Base-by-base conservation (phyloP, 208 protist species). In the Strigomonas galati region DNA sequence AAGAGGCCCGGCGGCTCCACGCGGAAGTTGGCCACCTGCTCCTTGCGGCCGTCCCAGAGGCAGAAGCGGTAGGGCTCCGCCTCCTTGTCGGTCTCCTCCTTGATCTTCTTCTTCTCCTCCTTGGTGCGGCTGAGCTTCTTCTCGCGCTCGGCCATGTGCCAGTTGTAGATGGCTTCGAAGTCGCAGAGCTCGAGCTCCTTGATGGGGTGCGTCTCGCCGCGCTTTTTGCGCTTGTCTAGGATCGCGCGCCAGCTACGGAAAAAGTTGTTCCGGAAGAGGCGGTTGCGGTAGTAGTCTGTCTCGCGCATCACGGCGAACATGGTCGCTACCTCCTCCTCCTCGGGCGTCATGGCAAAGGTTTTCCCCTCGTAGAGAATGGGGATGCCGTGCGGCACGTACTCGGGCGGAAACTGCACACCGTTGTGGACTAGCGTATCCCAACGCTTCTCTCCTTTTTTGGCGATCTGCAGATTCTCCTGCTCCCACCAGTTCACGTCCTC, bases 1-100 rank as follows among this genome's bases (percentile, higher is more conserved):
- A 99, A 99, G 0, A 99, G 82, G 9, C 97, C 98, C 15, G 98
- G 99, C 35, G 98, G 97, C 80, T 99, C 99, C 15, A 99, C 92
- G 32, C 86, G 82, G 70, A 97, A 99, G 76, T 99, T 99, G 57
- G 93, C 98, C 67, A 99, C 90, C 78, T 96, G 91, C 75, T 98
- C 82, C 68, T 96, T 84, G 19, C 82, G 76, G 9, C 97, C 98
- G 74, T 99, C 94, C 72, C 98, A 91, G 0, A 98, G 44, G 63
- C 92, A 97, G 65, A 61, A 98, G 57, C 84, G 81, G 74, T 95
- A 98, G 21, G 89, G 81, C 53, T 97, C 89, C 30, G 90, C 89
- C 52, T 97, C 74, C 59, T 79, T 75, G 26, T 96, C 88, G 65
- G 91, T 85, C 57, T 92, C 77, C 32, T 85, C 70, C 70, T 94